Evolutionary conservation across 2,329 filamentous ascomycete species (phyloP).

Genomic region (Chaetoscypha palmicola): DNA sequence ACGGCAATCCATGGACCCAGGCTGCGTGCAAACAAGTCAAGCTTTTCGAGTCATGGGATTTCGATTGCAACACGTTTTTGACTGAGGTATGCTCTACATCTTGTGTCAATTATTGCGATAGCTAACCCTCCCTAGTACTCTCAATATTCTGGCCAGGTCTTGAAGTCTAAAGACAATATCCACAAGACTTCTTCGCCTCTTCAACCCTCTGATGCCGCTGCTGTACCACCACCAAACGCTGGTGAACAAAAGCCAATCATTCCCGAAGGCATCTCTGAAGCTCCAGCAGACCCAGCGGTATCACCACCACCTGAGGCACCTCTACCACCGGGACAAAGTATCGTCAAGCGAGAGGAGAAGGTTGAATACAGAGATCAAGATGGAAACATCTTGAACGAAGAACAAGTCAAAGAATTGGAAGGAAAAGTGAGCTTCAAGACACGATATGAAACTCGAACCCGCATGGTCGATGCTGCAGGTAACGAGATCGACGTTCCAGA

Average conservation of each 20-base stretch:
- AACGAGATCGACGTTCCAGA: slow-evolving; percentile 53
- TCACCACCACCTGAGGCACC: slow-evolving; percentile 17
- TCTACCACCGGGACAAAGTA: slow-evolving; percentile 21
- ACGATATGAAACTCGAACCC: slow-evolving; percentile 88
- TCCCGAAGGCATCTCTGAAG: slow-evolving; percentile 25
- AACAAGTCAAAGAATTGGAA: slow-evolving; percentile 75
- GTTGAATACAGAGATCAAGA: slow-evolving; percentile 93
- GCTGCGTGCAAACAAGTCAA: slow-evolving; percentile 80
- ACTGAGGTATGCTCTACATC: slow-evolving; percentile 72
- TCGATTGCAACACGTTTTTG: slow-evolving; percentile 93
- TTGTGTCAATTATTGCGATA: slow-evolving; percentile 11
- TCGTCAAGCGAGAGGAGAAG: slow-evolving; percentile 58
- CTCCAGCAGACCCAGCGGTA: slow-evolving; percentile 16
- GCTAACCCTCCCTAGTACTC: slow-evolving; percentile 29
- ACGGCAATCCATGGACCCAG: slow-evolving; percentile 93
- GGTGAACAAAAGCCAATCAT: slow-evolving; percentile 27
- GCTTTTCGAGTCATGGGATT: slow-evolving; percentile 86
- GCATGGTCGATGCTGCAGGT: slow-evolving; percentile 70
- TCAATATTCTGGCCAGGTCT: slow-evolving; percentile 29
- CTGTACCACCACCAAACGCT: slow-evolving; percentile 15
- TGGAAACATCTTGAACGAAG: slow-evolving; percentile 78
- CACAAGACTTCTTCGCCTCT: slow-evolving; percentile 28
- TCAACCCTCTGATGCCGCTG: slow-evolving; percentile 24
- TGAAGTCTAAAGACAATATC: slow-evolving; percentile 21
- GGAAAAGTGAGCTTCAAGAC: slow-evolving; percentile 96